Percentiles rank a stretch among this genome's conserved stretches.
Evolutionary conservation across 1,284 basidiomycete genomes (phyloP).

Genomic region (Irpex sp.): DNA sequence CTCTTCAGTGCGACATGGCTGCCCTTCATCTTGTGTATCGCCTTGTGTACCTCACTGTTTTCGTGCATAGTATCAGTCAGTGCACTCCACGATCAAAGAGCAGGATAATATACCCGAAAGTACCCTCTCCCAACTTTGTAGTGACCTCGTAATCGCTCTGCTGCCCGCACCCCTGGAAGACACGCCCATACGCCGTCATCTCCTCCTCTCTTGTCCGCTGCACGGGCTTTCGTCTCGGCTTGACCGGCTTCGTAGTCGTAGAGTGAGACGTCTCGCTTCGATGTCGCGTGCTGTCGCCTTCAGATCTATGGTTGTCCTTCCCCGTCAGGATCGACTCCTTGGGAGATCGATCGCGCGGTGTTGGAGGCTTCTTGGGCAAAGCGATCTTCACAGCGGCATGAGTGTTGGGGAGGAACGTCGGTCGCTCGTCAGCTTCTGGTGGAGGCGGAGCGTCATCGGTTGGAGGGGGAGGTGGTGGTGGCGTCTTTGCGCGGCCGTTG

Average conservation of each 20-base stretch:
- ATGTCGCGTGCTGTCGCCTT: slow-evolving; percentile 8
- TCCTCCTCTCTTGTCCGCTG: slow-evolving; percentile 68
- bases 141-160: slow-evolving; percentile 79
- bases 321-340: slow-evolving; percentile 34
- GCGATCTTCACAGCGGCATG: slow-evolving; percentile 35
- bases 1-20: slow-evolving; percentile 86
- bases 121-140: slow-evolving; percentile 90
- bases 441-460: not conserved
- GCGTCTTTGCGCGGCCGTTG: not conserved
- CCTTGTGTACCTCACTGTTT: slow-evolving; percentile 84
- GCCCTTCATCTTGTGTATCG: slow-evolving; percentile 61
- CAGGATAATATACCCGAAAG: slow-evolving; percentile 66
- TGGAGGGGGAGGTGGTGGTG: not conserved
- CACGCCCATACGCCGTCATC: slow-evolving; percentile 56
- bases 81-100: not conserved
- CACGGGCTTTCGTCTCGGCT: slow-evolving; percentile 29
- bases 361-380: slow-evolving; percentile 37
- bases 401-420: slow-evolving; percentile 27
- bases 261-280: slow-evolving; percentile 2
- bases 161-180: slow-evolving; percentile 74
- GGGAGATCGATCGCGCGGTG: slow-evolving; percentile 41
- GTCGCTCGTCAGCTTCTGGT: slow-evolving; percentile 3
- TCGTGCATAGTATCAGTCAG: not conserved
- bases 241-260: slow-evolving; percentile 4
- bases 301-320: slow-evolving; percentile 3